phyloP scores from a whole-genome alignment of 257 asterid species.

The Solanum pimpinellifolium region DNA sequence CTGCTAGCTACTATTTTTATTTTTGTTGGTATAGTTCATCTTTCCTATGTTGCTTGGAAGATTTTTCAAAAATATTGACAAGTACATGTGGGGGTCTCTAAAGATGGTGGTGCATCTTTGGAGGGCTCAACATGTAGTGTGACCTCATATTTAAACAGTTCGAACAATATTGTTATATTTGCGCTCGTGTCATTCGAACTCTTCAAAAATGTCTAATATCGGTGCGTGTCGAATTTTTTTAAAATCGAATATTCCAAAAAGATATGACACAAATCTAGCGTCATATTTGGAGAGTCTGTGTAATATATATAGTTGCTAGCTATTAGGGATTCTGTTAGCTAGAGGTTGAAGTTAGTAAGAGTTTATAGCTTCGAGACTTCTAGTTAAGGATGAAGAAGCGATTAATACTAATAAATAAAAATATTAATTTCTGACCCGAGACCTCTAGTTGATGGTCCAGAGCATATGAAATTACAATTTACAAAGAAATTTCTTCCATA shows the following conservation, averaged over 20 bases:
- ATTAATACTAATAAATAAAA: neutral
- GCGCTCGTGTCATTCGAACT: rapidly evolving
- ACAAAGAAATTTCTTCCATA: neutral
- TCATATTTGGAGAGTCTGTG: neutral
- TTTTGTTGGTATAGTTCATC: neutral
- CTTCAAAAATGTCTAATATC: neutral
- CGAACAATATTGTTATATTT: too few relatives aligned
- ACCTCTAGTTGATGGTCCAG: neutral
- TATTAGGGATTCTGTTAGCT: neutral
- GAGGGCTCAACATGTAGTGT: too few relatives aligned
- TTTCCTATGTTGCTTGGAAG: neutral
- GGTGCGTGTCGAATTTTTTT: too few relatives aligned
- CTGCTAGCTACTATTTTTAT: neutral
- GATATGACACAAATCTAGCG: neutral
- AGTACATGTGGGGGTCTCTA: neutral
- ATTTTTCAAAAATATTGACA: neutral
- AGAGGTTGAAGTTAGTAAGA: neutral
- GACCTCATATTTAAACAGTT: neutral
- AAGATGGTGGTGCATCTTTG: neutral
- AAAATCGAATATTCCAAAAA: neutral
- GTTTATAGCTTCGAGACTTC: neutral
- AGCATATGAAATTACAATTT: neutral
- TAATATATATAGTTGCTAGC: neutral
- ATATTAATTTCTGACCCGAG: neutral
- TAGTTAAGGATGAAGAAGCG: neutral